Base-by-base conservation (phyloP, 164 flowering plant species). In the Berberis vulgaris region DNA sequence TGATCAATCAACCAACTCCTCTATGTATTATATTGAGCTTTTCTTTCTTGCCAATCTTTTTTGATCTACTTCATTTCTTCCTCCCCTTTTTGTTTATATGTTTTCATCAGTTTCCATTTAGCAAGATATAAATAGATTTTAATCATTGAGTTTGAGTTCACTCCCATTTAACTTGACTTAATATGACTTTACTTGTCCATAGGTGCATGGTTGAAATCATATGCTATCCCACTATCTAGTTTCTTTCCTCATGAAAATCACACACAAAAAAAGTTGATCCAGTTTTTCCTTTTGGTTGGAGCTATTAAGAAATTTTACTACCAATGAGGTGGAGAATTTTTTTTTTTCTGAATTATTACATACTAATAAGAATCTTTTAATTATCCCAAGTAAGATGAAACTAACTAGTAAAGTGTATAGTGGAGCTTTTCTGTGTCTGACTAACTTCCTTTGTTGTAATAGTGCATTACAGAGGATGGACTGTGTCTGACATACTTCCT, bases 341-440 rank as follows among this genome's bases (percentile, higher is more conserved):
- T 10, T 47, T 26, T 52, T 52, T 3, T 10, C 13, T 3, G 10
- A 10, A 7, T 11, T 2, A 26, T 49, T 12, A 7, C 13, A 12
- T 10, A 26, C 26, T 26, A 26, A 26, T 26, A 26, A 26, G 26
- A 26, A 26, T 26, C 26, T 26, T 26, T 26, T 3, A 52, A 52
- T 52, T 11, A 7, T 11, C 55, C 8, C 26, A 52, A 10, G n/a
- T 52, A 52, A 52, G 55, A 7, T 12, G 13, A 52, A 52, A 10
- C 13, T 9, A 47, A 5, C 5, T 54, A n/a, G 57, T n/a, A 54
- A 54, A 58, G 3, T 2, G 40, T 56, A 46, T n/a, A 43, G 52
- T 60, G 47, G 52, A 40, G 43, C 10, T 39, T 63, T 62, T 70
- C 44, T 57, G 39, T 69, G 4, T 59, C 26, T 26, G 57, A 46